These are phyloP conservation scores for Leucocoprinus birnbaumii DNA, from an alignment of 768 basidiomycete genomes.

Conservation along the genomic window DNA sequence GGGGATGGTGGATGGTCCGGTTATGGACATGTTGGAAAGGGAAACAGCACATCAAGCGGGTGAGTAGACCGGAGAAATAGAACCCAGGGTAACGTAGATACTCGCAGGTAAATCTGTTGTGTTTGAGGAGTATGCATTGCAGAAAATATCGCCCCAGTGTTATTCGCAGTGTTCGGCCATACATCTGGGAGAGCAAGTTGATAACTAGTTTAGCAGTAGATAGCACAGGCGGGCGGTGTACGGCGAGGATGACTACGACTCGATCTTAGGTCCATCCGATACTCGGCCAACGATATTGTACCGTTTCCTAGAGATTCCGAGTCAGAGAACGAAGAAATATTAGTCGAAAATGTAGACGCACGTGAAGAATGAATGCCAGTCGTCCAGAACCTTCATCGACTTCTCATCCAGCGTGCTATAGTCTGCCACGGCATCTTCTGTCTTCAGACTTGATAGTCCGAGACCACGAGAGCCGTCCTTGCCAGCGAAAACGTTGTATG, in stretches of 20 bases:
- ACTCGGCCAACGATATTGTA: constrained; percentile 88
- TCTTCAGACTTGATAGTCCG: constrained; percentile 84
- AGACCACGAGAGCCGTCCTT: constrained; percentile 90
- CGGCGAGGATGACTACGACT: constrained; percentile 1
- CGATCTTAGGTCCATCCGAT: constrained; percentile 30
- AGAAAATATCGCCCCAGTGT: too few relatives aligned
- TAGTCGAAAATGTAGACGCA: constrained; percentile 39
- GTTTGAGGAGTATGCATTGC: too few relatives aligned
- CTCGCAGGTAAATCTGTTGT: too few relatives aligned
- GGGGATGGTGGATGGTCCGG: too few relatives aligned
- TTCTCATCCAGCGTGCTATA: constrained; percentile 72
- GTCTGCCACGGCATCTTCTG: constrained; percentile 85
- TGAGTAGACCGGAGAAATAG: too few relatives aligned
- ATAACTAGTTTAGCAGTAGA: too few relatives aligned
- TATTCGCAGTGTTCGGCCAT: too few relatives aligned
- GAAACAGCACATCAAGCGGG: too few relatives aligned
- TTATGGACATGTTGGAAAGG: too few relatives aligned
- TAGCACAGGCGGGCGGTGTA: too few relatives aligned
- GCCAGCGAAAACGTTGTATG: constrained; percentile 87
- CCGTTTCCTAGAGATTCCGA: constrained; percentile 53
- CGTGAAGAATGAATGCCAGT: constrained; percentile 88
- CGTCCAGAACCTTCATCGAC: constrained; percentile 77
- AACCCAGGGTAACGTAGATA: too few relatives aligned
- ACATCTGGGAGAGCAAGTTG: too few relatives aligned
- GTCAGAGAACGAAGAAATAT: neutral